phyloP scores from a whole-genome alignment of 441 rosid species.

The Eugenia klotzschiana region DNA sequence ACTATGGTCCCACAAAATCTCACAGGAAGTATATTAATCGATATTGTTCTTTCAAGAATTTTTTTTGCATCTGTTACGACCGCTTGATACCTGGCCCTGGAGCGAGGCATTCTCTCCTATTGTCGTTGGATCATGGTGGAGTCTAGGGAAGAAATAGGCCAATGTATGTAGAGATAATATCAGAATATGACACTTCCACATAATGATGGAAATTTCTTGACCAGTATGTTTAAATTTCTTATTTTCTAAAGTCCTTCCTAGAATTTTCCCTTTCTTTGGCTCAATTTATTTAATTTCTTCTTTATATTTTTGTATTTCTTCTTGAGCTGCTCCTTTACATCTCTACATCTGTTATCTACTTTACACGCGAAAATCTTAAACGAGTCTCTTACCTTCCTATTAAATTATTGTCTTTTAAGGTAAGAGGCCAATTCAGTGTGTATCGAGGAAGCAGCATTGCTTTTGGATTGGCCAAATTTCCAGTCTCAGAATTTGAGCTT shows the following conservation, averaged over 20 bases:
- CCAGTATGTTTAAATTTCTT: neutral
- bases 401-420: constrained; percentile 35
- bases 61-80: neutral
- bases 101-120: neutral
- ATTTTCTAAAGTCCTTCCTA: neutral
- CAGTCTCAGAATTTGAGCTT: constrained; percentile 97
- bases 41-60: neutral
- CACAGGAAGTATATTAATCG: neutral
- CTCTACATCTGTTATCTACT: neutral
- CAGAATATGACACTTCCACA: neutral
- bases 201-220: neutral
- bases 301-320: neutral
- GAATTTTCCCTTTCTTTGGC: neutral
- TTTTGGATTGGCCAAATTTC: constrained; percentile 81
- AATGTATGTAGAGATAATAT: neutral
- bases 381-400: neutral
- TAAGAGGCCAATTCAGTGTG: constrained; percentile 88
- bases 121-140: neutral
- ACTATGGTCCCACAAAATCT: too few species aligned
- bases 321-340: neutral
- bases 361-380: neutral
- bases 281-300: neutral
- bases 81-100: neutral
- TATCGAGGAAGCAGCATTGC: constrained; percentile 76
- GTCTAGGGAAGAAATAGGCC: neutral